Conservation (phyloP, 176 grass and related monocot genomes). For the Musa troglodytarum region DNA sequence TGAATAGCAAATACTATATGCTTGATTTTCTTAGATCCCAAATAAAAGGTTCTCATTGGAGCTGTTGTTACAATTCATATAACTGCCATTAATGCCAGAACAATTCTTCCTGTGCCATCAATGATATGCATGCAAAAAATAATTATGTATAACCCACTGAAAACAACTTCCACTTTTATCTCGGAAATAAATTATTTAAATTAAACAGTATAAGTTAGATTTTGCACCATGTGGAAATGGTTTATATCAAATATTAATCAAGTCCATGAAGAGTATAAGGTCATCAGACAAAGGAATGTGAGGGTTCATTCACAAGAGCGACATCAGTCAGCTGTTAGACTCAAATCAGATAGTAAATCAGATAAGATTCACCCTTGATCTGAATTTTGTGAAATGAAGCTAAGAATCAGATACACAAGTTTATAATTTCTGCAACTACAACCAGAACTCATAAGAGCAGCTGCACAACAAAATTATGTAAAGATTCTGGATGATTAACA, state of each 20-base stretch:
- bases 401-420: background rate
- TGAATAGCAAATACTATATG: too few species aligned
- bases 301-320: background rate
- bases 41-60: too few species aligned
- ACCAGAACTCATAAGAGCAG: background rate
- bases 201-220: too few species aligned
- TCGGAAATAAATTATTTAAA: too few species aligned
- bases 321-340: background rate
- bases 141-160: too few species aligned
- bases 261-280: background rate
- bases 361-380: background rate
- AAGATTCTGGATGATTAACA: background rate
- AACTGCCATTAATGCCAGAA: too few species aligned
- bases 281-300: background rate
- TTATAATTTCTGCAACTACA: background rate
- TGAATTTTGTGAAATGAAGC: background rate
- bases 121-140: too few species aligned
- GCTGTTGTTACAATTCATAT: too few species aligned
- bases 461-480: background rate
- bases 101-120: too few species aligned
- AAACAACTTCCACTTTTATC: too few species aligned
- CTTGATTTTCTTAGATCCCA: too few species aligned
- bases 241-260: background rate
- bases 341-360: background rate
- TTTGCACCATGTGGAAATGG: background rate